phyloP scores from a whole-genome alignment of 441 rosid species.

The Adansonia madagascariensis region DNA sequence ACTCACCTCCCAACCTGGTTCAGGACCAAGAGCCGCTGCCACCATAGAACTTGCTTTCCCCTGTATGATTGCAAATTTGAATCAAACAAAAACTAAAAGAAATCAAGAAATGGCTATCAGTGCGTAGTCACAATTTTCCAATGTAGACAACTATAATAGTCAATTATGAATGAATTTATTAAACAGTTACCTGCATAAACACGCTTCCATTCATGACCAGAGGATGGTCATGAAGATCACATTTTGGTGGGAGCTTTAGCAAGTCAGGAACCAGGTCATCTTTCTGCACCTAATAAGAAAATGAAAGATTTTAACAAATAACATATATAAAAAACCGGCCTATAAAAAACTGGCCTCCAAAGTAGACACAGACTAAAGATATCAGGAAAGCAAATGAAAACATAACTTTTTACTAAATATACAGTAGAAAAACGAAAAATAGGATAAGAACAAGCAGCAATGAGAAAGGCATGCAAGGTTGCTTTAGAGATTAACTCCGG shows the following conservation, averaged over 20 bases:
- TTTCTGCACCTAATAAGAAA: constrained; percentile 60
- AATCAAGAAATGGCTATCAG: constrained; percentile 2
- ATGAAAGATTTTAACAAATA: constrained; percentile 20
- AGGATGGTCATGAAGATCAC: constrained; percentile 84
- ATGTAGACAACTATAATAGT: neutral
- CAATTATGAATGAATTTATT: neutral
- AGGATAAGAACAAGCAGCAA: constrained; percentile 15
- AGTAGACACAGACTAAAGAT: constrained; percentile 4
- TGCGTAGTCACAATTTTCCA: neutral
- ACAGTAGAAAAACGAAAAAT: neutral
- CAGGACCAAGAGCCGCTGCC: constrained; percentile 76
- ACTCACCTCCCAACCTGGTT: constrained; percentile 81
- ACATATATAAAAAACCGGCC: constrained; percentile 11
- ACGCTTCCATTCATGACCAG: constrained; percentile 69
- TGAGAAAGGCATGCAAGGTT: neutral
- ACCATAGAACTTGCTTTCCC: constrained; percentile 98
- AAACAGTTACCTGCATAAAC: constrained; percentile 67
- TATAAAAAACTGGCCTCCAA: neutral
- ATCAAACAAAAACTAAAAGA: neutral
- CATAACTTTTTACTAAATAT: constrained; percentile 5
- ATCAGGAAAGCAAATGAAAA: neutral
- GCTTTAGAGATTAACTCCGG: neutral
- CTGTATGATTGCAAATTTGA: constrained; percentile 36
- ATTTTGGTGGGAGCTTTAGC: constrained; percentile 74
- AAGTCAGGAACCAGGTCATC: constrained; percentile 76